Conservation (phyloP, 2,329 filamentous ascomycete genomes). For the Bimuria novae-zelandiae region DNA sequence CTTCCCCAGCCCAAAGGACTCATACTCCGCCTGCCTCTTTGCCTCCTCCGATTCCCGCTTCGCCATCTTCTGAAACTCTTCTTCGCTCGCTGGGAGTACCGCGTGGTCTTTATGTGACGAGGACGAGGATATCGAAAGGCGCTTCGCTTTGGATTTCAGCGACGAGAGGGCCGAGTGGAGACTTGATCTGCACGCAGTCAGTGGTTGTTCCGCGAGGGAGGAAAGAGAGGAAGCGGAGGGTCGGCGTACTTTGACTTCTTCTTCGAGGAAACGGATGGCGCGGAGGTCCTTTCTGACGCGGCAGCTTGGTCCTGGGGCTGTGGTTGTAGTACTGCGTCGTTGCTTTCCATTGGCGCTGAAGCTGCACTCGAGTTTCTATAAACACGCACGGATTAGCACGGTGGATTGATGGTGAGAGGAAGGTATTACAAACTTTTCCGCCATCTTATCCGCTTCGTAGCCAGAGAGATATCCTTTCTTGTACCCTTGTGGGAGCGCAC, state of each 20-base stretch:
- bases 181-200: background rate
- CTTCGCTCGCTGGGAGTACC: conserved; percentile 10
- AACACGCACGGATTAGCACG: too few relatives aligned
- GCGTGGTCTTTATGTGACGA: conserved; percentile 9
- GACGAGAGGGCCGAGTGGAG: conserved; percentile 12
- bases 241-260: conserved; percentile 5
- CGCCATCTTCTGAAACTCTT: conserved; percentile 14
- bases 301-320: too few relatives aligned
- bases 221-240: background rate
- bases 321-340: too few relatives aligned
- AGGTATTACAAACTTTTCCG: conserved; percentile 11
- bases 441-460: conserved; percentile 4
- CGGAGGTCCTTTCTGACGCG: conserved; percentile 2
- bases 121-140: conserved; percentile 12
- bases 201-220: background rate
- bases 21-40: conserved; percentile 13
- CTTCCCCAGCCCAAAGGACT: conserved; percentile 6
- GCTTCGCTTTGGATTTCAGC: conserved; percentile 11
- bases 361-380: background rate
- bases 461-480: background rate
- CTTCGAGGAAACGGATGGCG: background rate
- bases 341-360: too few relatives aligned
- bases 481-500: background rate
- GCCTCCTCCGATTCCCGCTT: conserved; percentile 9
- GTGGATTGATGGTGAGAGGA: conserved; percentile 3